These are phyloP conservation scores for Takashimella tepidaria DNA, from an alignment of 1,284 basidiomycete genomes.

Conservation along the genomic window DNA sequence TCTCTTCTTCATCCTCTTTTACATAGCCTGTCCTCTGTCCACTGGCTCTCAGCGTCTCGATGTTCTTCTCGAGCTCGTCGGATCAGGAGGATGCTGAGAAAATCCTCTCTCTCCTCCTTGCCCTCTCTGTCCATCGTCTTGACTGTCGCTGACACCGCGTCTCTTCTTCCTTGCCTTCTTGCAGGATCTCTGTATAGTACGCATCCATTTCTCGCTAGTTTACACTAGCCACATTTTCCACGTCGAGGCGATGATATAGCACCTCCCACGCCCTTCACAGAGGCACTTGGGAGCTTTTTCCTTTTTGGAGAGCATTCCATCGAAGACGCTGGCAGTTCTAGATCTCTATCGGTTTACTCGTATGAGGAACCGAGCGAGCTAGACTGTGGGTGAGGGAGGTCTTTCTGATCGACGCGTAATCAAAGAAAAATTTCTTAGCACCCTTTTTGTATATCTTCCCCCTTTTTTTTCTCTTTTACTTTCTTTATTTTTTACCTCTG, in stretches of 20 bases:
- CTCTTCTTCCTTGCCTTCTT: too few species aligned
- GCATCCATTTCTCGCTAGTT: constrained; percentile 46
- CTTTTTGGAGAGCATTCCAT: constrained; percentile 10
- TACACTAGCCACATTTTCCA: constrained; percentile 49
- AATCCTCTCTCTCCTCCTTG: not conserved
- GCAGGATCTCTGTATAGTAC: constrained; percentile 47
- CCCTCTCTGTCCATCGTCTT: constrained; percentile 9
- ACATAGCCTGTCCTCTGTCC: constrained; percentile 1
- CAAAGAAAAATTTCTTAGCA: too few species aligned
- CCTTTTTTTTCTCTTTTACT: constrained; percentile 5
- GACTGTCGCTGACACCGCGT: too few species aligned
- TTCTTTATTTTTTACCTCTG: not conserved
- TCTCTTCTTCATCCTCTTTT: constrained; percentile 1
- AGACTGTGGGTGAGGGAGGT: constrained; percentile 39
- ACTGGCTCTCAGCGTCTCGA: not conserved
- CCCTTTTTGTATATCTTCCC: too few species aligned
- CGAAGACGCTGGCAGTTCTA: constrained; percentile 47
- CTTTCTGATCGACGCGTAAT: constrained; percentile 46
- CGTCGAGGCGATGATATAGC: constrained; percentile 47
- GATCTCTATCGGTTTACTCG: not conserved
- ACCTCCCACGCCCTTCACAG: constrained; percentile 47
- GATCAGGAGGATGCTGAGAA: too few species aligned
- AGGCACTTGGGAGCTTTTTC: constrained; percentile 26
- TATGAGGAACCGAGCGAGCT: constrained; percentile 21
- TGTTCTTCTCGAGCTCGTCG: too few species aligned